Base-by-base conservation (phyloP, 1,139 yeast species). In the Geotrichum aggregatum region DNA sequence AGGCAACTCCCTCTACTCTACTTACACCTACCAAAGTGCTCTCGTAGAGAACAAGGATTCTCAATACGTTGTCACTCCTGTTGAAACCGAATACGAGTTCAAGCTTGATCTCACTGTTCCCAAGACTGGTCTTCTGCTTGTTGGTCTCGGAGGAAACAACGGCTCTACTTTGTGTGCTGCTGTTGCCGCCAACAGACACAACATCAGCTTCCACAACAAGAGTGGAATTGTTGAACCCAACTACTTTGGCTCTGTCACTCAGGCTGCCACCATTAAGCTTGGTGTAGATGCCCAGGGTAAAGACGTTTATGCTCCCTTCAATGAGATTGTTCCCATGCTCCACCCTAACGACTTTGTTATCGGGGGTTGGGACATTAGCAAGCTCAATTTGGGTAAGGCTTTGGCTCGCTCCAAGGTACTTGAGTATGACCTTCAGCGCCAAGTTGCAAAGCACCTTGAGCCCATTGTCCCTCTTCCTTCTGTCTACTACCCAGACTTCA, bases 201-300 rank as follows among this genome's bases (percentile, higher is more conserved):
- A 85, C 59, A 72, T 91, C 58, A 72, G 80, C 50, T 91, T 91
- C 74, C 82, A 87, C 66, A 89, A 86, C 65, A 88, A 88, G 74
- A 86, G 83, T 59, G 95, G 96, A 53, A 76, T 75, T 44, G 78
- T 82, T 50, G 82, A 84, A 67, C 88, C 96, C 58, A 89, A 89
- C 73, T 89, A 89, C 72, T 89, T 80, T 63, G 98, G 98, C 55
- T 87, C 96, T n/a, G 96, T 91, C 55, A 91, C 97, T 53, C 98
- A 91, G 75, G 75, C 95, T 33, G 83, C 96, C 26, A 91, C 98
- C 44, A 75, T 91, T 62, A 89, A 89, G 73, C 78, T 91, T 49
- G 98, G 98, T 64, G 80, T 89, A 58, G 96, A 89, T 67, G 77
- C 77, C 58, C 65, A 73, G 24, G 96, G 96, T 54, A 82, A 84